These are phyloP conservation scores for Metschnikowia gruessii DNA, from an alignment of 805 yeast genomes.

Conservation along the genomic window DNA sequence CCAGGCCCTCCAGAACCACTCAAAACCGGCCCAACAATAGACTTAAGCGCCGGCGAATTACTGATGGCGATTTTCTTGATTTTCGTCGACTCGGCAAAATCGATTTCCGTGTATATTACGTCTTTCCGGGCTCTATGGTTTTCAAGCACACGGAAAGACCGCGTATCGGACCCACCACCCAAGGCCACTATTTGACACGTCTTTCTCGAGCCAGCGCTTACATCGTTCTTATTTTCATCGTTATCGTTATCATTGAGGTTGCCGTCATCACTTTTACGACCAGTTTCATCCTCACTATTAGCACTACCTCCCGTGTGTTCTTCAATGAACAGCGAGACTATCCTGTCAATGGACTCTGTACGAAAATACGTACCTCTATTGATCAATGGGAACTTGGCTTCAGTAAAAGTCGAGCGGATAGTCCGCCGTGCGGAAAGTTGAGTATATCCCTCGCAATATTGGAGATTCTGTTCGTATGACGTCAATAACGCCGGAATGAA, in stretches of 20 bases:
- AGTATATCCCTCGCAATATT: conserved; percentile 39
- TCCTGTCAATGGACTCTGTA: conserved; percentile 49
- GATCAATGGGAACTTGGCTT: conserved; percentile 58
- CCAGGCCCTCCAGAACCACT: neutral
- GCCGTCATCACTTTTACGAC: neutral
- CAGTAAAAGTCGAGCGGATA: conserved; percentile 38
- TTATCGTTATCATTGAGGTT: no score
- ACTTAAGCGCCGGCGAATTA: conserved; percentile 26
- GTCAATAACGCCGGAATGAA: conserved; percentile 32
- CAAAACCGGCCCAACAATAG: conserved; percentile 20
- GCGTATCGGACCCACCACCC: conserved; percentile 82
- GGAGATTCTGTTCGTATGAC: conserved; percentile 38
- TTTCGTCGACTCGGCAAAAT: conserved; percentile 53
- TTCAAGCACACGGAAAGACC: conserved; percentile 52
- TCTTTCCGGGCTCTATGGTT: conserved; percentile 13
- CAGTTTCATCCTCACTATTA: neutral
- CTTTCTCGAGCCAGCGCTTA: no score
- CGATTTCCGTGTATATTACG: conserved; percentile 53
- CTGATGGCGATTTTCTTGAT: conserved; percentile 51
- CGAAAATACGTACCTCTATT: conserved; percentile 70
- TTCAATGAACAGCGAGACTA: conserved; percentile 42
- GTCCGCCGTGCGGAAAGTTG: conserved; percentile 39
- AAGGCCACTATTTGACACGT: conserved; percentile 57
- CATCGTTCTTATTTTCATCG: no score
- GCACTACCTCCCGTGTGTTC: conserved; percentile 15